These are phyloP conservation scores for Blumeriella jaapii DNA, from an alignment of 2,329 filamentous ascomycete genomes.

Conservation along the genomic window DNA sequence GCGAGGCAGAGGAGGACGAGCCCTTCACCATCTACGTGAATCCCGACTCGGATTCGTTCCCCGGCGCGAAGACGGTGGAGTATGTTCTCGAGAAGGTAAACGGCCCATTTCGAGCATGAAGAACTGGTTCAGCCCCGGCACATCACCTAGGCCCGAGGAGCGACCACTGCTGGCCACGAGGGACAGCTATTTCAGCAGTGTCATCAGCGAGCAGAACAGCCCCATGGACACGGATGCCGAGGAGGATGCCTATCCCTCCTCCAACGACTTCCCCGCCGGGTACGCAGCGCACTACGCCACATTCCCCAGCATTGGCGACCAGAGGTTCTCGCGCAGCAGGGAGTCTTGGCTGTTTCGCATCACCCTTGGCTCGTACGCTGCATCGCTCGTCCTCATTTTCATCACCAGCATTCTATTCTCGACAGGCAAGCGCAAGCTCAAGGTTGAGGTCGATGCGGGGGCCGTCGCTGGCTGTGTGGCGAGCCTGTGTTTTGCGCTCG, in stretches of 20 bases:
- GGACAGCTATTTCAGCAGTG: constrained; percentile 14
- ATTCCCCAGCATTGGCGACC: constrained; percentile 40
- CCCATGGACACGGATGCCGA: constrained; percentile 32
- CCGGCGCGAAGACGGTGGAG: constrained; percentile 40
- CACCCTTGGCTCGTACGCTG: constrained; percentile 42
- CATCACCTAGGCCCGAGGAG: constrained; percentile 19
- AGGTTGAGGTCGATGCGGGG: constrained; percentile 62
- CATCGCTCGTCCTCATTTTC: constrained; percentile 50
- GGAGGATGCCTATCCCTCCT: constrained; percentile 41
- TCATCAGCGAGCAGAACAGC: constrained; percentile 14
- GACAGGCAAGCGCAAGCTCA: constrained; percentile 56
- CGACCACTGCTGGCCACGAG: constrained; percentile 19
- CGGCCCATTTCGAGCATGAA: constrained; percentile 40
- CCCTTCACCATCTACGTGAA: constrained; percentile 66
- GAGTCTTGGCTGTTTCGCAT: constrained; percentile 44
- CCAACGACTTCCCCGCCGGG: constrained; percentile 34
- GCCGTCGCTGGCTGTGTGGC: constrained; percentile 58
- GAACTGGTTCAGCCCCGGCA: constrained; percentile 35
- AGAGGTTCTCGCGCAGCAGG: constrained; percentile 38
- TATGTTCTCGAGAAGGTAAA: constrained; percentile 37
- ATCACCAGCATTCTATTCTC: constrained; percentile 54
- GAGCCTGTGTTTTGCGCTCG: constrained; percentile 52
- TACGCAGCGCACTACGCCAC: constrained; percentile 44
- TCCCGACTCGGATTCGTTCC: constrained; percentile 51
- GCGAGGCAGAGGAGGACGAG: constrained; percentile 47